Conservation (phyloP, 2,329 filamentous ascomycete species). For the Phaeoacremonium minimum region DNA sequence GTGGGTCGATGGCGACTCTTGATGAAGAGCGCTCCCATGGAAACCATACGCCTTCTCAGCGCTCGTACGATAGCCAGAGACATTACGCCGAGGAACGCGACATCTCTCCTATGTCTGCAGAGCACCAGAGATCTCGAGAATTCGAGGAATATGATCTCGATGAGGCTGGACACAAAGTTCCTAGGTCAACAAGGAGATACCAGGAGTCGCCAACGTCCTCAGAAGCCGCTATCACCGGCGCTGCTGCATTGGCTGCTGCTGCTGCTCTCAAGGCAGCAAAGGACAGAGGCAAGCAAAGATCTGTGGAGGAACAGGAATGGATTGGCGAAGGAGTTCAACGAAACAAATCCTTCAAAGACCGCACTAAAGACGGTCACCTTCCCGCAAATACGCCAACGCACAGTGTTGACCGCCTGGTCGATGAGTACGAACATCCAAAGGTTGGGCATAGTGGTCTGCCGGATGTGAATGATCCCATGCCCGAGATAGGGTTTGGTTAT, state of each 20-base stretch:
- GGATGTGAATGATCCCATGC: conserved; percentile 65
- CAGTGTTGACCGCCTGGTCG: conserved; percentile 54
- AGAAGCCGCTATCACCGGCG: conserved; percentile 53
- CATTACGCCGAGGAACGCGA: conserved; percentile 33
- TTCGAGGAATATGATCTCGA: conserved; percentile 51
- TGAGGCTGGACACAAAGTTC: conserved; percentile 53
- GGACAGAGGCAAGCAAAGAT: conserved; percentile 35
- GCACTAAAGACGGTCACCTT: conserved; percentile 51
- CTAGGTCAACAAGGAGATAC: conserved; percentile 34
- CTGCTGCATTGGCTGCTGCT: conserved; percentile 49
- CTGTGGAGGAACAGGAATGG: conserved; percentile 29
- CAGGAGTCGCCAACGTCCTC: conserved; percentile 51
- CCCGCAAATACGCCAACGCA: conserved; percentile 53
- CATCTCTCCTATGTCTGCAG: conserved; percentile 31
- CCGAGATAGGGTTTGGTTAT: conserved; percentile 61
- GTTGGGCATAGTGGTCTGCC: conserved; percentile 70
- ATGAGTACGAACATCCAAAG: conserved; percentile 44
- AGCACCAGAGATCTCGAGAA: conserved; percentile 31
- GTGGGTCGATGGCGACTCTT: conserved; percentile 30
- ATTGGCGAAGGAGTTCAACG: conserved; percentile 48
- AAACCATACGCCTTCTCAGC: conserved; percentile 28
- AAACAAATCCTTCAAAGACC: conserved; percentile 64
- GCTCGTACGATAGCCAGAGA: conserved; percentile 31
- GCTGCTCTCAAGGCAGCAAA: conserved; percentile 47
- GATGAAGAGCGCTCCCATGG: conserved; percentile 26